A percentile compares a stretch with the other conserved stretches of the same genome.
Conservation (phyloP, 495 filamentous ascomycete genomes). For the Penicillium parvum region DNA sequence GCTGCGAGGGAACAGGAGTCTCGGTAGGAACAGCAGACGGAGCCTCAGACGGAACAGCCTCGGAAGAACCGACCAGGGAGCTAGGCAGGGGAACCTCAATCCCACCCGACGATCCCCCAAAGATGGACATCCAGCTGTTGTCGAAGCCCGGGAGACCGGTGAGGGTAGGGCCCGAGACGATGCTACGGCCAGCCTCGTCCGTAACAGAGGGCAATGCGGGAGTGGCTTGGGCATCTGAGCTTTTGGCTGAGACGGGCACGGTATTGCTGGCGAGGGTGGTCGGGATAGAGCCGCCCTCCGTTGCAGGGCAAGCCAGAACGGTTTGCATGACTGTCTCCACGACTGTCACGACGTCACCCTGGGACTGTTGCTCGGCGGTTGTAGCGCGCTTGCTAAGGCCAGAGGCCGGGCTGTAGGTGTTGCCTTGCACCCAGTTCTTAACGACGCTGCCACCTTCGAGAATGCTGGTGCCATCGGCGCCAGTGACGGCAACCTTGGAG, state of each 20-base stretch:
- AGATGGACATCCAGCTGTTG: slow-evolving; percentile 13
- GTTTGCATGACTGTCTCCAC: slow-evolving; percentile 27
- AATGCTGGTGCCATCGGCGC: slow-evolving; percentile 51
- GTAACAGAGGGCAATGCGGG: slow-evolving; percentile 7
- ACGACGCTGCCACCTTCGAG: slow-evolving; percentile 69
- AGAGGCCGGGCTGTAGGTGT: slow-evolving; percentile 51
- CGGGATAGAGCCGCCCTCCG: neutral
- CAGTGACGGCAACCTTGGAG: slow-evolving; percentile 50
- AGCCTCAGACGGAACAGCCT: neutral
- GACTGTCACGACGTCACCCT: slow-evolving; percentile 21
- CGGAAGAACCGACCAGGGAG: neutral
- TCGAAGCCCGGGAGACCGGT: slow-evolving; percentile 12
- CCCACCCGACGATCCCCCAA: slow-evolving; percentile 4
- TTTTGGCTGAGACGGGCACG: no score
- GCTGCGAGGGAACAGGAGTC: neutral
- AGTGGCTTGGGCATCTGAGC: neutral
- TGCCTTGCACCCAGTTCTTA: slow-evolving; percentile 70
- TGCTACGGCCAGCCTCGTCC: slow-evolving; percentile 3
- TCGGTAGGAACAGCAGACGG: slow-evolving; percentile 2
- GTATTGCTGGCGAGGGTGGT: slow-evolving; percentile 8
- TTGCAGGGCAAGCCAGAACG: slow-evolving; percentile 13
- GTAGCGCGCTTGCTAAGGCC: slow-evolving; percentile 26
- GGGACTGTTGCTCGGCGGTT: slow-evolving; percentile 1
- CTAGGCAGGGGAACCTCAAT: slow-evolving; percentile 6
- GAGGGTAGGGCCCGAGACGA: neutral